Percentiles rank a stretch among this genome's conserved stretches.
phyloP scores from a whole-genome alignment of 116 monocot genomes.

The Cymodocea nodosa region DNA sequence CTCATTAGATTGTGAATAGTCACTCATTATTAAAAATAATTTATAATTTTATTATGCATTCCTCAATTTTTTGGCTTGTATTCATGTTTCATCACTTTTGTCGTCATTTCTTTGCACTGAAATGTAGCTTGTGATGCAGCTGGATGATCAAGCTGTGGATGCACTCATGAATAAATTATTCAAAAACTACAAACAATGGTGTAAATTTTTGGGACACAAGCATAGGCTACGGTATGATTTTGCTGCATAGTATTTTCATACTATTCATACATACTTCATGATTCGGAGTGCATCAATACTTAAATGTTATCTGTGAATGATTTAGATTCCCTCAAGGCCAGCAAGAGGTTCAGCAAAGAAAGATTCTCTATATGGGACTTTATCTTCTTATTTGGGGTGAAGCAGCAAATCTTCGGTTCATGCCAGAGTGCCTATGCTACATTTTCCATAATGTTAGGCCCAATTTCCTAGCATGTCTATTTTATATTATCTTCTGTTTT shows the following conservation, averaged over 20 bases:
- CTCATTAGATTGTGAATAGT: no score
- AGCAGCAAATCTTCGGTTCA: constrained; percentile 81
- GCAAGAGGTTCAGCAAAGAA: constrained; percentile 82
- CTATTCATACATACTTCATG: neutral
- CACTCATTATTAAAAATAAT: no score
- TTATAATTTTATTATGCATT: no score
- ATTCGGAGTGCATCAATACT: neutral
- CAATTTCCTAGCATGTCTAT: neutral
- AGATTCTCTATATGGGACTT: constrained; percentile 87
- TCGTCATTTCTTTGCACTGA: neutral
- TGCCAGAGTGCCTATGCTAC: constrained; percentile 93
- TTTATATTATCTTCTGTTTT: neutral
- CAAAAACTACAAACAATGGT: constrained; percentile 93
- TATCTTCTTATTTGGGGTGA: constrained; percentile 99
- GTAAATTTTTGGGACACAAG: constrained; percentile 87
- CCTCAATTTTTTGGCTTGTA: neutral
- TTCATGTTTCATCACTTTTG: neutral
- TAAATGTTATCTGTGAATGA: no score
- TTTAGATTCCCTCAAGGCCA: constrained; percentile 71
- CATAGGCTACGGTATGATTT: constrained; percentile 59
- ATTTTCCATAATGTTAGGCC: constrained; percentile 84
- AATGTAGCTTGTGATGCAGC: constrained; percentile 23
- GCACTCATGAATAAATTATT: constrained; percentile 78
- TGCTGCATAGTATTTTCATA: neutral
- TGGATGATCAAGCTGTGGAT: constrained; percentile 86